Evolutionary conservation across 2,329 filamentous ascomycete genomes (phyloP), one percentile per base, ranked within the genome.

Genomic region (Epichloe sylvatica): DNA sequence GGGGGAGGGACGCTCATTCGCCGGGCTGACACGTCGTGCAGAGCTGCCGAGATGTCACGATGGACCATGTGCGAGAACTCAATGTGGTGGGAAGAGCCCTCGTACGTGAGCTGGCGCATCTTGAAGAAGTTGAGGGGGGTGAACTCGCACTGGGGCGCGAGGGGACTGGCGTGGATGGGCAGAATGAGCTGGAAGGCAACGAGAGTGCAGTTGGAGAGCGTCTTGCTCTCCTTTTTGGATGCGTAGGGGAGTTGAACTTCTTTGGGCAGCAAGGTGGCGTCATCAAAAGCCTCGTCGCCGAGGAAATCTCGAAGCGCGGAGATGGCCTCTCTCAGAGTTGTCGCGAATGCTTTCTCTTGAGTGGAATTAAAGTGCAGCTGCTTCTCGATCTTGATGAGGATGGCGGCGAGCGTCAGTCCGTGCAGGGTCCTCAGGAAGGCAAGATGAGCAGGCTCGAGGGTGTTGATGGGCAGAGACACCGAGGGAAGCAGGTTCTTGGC

Each of bases 101-200:
- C 68, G 56, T 80, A 75, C 0, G 78, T 72, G 53, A 82, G 74
- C 62, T 86, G 83, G 51, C 81, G 80, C 7, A 76, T 69, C 55
- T 77, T 80, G 67, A 86, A 85, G 55, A 86, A 79, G 42, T 67
- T 74, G 33, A 85, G 66, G 0, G 83, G 83, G 80, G 76, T 70
- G 54, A 83, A 83, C 49, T 74, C 70, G 57, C 77, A 75, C 30
- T 72, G 71, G 1, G 73, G 66, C 21, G 73, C 72, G 2, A 67
- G 66, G 8, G 76, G 62, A 35, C 70, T 71, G 15, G 71, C 70
- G 54, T 84, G 77, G 30, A 85, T 77, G 1, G 77, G 77, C 17
- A 81, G 74, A 40, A 85, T 73, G 15, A 80, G 66, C 43, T 74
- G 74, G 60, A 85, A 77, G n/a, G 75, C 63, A 34, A 80, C 68